phyloP scores from a whole-genome alignment of 768 basidiomycete genomes.

The Trametopsis cervina region DNA sequence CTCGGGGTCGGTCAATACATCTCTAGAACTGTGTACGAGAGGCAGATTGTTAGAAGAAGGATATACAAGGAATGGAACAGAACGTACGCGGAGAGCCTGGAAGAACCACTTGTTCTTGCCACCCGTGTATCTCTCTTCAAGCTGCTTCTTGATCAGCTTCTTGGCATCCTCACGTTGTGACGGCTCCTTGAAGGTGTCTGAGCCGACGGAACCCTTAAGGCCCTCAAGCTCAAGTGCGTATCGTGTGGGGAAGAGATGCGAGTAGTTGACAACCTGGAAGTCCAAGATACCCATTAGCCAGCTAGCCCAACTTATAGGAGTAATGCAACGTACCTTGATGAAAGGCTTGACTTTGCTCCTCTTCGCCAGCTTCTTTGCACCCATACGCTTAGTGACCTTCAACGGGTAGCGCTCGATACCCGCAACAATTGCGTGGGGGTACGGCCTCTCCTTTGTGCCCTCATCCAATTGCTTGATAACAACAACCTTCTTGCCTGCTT shows the following conservation, averaged over 20 bases:
- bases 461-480: conserved; percentile 98
- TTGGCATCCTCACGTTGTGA: conserved; percentile 91
- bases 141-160: conserved; percentile 92
- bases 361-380: conserved; percentile 86
- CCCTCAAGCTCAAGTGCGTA: conserved; percentile 96
- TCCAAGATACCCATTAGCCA: neutral
- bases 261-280: conserved; percentile 89
- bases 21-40: conserved; percentile 26
- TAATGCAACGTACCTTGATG: conserved; percentile 75
- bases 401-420: conserved; percentile 97
- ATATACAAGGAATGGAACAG: neutral
- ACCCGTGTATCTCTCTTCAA: conserved; percentile 89
- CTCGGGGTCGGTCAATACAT: conserved; percentile 7
- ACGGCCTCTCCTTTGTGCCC: conserved; percentile 92
- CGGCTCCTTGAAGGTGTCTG: conserved; percentile 97
- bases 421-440: conserved; percentile 97
- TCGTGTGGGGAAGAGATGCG: conserved; percentile 98
- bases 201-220: conserved; percentile 77
- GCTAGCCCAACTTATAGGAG: neutral
- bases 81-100: conserved; percentile 68
- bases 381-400: conserved; percentile 97
- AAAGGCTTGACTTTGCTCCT: conserved; percentile 99
- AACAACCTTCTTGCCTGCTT: conserved; percentile 99
- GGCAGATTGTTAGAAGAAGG: neutral
- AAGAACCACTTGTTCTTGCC: conserved; percentile 99